Conservation (phyloP, 208 protist genomes). For the Leishmania arabica region DNA sequence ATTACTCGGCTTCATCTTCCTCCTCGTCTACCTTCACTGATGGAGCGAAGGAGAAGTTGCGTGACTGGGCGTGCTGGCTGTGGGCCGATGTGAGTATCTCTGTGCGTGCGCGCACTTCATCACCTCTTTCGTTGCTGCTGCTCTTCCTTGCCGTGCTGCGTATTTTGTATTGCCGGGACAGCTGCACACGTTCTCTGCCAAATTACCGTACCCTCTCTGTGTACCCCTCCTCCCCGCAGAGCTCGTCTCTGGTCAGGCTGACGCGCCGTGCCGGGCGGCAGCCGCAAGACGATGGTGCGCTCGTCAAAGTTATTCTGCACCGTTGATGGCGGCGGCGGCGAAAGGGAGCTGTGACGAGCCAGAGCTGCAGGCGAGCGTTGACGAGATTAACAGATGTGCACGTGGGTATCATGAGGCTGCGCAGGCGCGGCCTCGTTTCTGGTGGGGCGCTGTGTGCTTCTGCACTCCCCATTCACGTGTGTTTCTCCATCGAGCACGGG, state of each 20-base stretch:
- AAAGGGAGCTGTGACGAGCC: neutral
- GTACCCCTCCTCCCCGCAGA: neutral
- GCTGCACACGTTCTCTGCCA: neutral
- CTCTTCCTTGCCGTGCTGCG: too few species aligned
- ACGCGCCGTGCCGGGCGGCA: neutral
- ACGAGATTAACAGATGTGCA: neutral
- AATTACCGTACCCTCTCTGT: neutral
- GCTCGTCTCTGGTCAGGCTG: neutral
- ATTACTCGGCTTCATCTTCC: constrained; percentile 44
- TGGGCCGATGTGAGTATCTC: constrained; percentile 11
- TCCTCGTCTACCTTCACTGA: constrained; percentile 39
- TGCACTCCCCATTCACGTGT: neutral
- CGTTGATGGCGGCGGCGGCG: neutral
- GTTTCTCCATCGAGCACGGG: neutral
- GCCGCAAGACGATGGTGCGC: neutral
- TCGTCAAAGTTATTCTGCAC: neutral
- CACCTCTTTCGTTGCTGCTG: neutral
- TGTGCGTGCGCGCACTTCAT: neutral
- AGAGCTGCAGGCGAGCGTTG: neutral
- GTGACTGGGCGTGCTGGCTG: neutral
- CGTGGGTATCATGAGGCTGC: neutral
- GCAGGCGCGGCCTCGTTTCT: neutral
- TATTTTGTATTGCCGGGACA: neutral
- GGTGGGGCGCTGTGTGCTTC: neutral
- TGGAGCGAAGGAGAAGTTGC: neutral